A percentile compares a stretch with the other conserved stretches of the same genome.
These are phyloP conservation scores for Nitzschia sp. DNA, from an alignment of 108 stramenopile species.

Conservation along the genomic window DNA sequence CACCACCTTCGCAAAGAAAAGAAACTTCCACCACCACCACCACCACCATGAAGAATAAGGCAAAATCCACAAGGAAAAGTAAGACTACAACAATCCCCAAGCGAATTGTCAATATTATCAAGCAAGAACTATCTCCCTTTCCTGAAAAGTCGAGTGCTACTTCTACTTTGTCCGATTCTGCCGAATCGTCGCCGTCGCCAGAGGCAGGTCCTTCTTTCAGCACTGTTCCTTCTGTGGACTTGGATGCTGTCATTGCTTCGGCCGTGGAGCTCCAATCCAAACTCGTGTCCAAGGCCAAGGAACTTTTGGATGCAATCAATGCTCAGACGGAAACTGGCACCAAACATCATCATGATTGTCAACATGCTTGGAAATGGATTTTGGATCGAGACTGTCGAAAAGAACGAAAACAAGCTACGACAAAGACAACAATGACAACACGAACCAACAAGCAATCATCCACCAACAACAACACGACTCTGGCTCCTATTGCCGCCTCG, in stretches of 20 bases:
- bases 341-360: not conserved
- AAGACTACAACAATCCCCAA: not conserved
- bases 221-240: too few species aligned
- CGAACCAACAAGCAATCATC: not conserved
- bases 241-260: too few species aligned
- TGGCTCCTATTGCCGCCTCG: not conserved
- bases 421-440: not conserved
- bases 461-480: not conserved
- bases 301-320: not conserved
- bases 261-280: not conserved
- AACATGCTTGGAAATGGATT: slow-evolving; percentile 3
- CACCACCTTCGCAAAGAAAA: too few species aligned
- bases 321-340: not conserved
- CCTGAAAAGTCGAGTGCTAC: not conserved
- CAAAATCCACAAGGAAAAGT: not conserved
- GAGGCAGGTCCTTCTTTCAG: too few species aligned
- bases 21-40: not conserved
- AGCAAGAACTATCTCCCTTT: slow-evolving; percentile 3
- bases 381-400: not conserved
- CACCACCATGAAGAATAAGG: not conserved
- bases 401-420: not conserved
- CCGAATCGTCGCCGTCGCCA: too few species aligned
- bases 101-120: slow-evolving; percentile 2
- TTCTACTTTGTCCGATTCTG: not conserved
- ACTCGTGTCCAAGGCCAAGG: not conserved